Evolutionary conservation across 1,139 yeast genomes (phyloP).

Genomic region (Pichia cactophila): DNA sequence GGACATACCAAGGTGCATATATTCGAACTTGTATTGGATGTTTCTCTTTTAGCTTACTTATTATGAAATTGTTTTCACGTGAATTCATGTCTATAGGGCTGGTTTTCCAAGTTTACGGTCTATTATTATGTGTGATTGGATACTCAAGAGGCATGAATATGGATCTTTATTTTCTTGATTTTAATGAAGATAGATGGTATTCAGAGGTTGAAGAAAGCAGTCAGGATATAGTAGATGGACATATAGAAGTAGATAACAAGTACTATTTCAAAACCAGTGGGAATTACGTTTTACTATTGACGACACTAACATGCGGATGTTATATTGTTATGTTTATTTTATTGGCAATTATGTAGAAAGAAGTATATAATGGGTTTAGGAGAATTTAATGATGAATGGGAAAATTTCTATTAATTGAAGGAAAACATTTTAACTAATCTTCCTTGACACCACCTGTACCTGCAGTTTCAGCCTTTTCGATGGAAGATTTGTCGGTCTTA

Average conservation of each 20-base stretch:
- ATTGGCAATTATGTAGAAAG: constrained; percentile 31
- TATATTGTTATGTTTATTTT: constrained; percentile 39
- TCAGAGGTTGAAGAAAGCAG: constrained; percentile 5
- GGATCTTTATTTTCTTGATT: constrained; percentile 36
- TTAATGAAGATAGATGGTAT: constrained; percentile 19
- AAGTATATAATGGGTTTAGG: neutral
- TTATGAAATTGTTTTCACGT: constrained; percentile 44
- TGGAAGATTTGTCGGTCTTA: constrained; percentile 79
- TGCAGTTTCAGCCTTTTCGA: constrained; percentile 76
- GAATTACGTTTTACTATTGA: constrained; percentile 38
- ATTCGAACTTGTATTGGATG: constrained; percentile 42
- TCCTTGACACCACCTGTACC: constrained; percentile 91
- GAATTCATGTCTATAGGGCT: constrained; percentile 49
- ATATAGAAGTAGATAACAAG: constrained; percentile 18
- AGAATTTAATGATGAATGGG: neutral
- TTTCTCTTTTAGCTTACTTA: constrained; percentile 29
- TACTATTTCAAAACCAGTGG: constrained; percentile 44
- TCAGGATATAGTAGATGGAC: constrained; percentile 13
- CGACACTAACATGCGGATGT: constrained; percentile 38
- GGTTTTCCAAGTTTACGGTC: constrained; percentile 46
- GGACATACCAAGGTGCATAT: constrained; percentile 58
- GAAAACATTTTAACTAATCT: constrained; percentile 39
- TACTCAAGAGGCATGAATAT: constrained; percentile 38
- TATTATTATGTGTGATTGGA: constrained; percentile 42
- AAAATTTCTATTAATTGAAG: too few species aligned